phyloP scores from a whole-genome alignment of 169 alveolate species.

The Plasmodium vivax region DNA sequence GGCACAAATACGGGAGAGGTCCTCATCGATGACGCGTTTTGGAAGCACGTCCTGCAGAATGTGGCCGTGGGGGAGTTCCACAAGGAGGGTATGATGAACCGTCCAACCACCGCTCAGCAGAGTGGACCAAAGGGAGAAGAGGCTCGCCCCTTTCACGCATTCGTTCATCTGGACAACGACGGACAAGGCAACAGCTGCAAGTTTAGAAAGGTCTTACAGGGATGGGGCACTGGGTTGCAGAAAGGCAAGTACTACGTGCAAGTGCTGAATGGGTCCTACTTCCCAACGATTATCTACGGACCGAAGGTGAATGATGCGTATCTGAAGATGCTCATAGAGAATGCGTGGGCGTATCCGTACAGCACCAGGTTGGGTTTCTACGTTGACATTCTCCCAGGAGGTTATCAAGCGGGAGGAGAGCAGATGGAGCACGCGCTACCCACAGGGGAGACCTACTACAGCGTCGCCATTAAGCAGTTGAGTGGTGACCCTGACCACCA shows the following conservation, averaged over 20 bases:
- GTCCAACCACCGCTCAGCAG: not conserved
- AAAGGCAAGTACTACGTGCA: conserved; percentile 3
- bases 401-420: not conserved
- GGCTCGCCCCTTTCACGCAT: not conserved
- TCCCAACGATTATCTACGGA: not conserved
- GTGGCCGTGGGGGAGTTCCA: not conserved
- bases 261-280: conserved; percentile 11
- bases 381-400: not conserved
- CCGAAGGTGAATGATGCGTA: not conserved
- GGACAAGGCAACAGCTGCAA: not conserved
- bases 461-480: not conserved
- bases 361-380: not conserved
- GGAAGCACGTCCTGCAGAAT: not conserved
- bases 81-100: not conserved
- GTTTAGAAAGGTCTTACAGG: conserved; percentile 3
- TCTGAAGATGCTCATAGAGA: not conserved
- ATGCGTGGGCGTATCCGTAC: conserved; percentile 6
- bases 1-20: not conserved
- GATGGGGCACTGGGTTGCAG: not conserved
- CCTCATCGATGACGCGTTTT: not conserved
- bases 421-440: not conserved
- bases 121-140: not conserved
- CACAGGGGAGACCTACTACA: not conserved
- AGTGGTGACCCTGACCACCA: not conserved
- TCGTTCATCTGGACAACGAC: not conserved